These are phyloP conservation scores for Sphaerobolus stellatus DNA, from an alignment of 1,284 basidiomycete species.

Conservation along the genomic window DNA sequence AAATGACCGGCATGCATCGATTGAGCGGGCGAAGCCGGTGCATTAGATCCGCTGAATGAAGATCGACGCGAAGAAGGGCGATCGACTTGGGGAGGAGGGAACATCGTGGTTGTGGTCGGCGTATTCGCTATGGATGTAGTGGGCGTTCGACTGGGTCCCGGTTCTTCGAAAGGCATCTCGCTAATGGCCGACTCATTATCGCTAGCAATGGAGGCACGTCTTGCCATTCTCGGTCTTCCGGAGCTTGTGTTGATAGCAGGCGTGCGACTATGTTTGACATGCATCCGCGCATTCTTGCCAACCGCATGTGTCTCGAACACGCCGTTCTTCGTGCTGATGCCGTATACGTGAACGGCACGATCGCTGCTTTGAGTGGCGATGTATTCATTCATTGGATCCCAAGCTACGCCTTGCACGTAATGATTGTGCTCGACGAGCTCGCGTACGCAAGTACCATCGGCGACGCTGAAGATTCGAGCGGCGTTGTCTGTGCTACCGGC, in stretches of 20 bases:
- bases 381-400: conserved; percentile 94
- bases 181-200: conserved; percentile 67
- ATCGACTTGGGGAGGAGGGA: conserved; percentile 70
- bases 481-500: conserved; percentile 97
- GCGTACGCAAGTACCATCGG: conserved; percentile 79
- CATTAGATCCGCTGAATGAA: conserved; percentile 82
- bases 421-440: conserved; percentile 90
- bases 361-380: conserved; percentile 95
- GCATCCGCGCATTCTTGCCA: conserved; percentile 76
- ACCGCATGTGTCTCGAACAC: conserved; percentile 81
- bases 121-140: conserved; percentile 65
- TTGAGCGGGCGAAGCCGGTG: conserved; percentile 65
- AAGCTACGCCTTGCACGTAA: conserved; percentile 95
- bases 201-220: conserved; percentile 72
- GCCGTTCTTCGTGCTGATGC: conserved; percentile 74
- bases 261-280: conserved; percentile 64
- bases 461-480: conserved; percentile 78
- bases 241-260: conserved; percentile 39
- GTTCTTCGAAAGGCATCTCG: conserved; percentile 43
- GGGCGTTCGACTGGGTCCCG: conserved; percentile 35
- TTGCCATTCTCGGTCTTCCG: conserved; percentile 59
- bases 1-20: conserved; percentile 53
- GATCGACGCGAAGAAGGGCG: conserved; percentile 76
- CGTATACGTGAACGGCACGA: conserved; percentile 87
- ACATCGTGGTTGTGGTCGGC: conserved; percentile 66